Percentiles rank a stretch among this genome's conserved stretches.
These are phyloP conservation scores for Hippophae gyantsensis DNA, from an alignment of 306 rosid species.

Conservation along the genomic window DNA sequence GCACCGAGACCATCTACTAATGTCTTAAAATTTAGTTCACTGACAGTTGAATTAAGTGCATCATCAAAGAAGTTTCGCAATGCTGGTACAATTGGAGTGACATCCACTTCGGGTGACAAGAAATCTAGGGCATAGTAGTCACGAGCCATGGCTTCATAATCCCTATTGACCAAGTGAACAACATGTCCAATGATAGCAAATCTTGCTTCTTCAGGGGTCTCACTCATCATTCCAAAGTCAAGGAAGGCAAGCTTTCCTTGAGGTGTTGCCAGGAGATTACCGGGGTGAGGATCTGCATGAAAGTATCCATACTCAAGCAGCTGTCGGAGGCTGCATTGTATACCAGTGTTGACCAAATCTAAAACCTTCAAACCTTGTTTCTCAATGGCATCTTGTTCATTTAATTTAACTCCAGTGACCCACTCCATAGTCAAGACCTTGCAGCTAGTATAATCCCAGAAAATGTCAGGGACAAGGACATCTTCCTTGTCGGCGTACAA, in stretches of 20 bases:
- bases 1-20: slow-evolving; percentile 90
- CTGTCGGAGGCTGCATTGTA: slow-evolving; percentile 93
- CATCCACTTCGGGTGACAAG: slow-evolving; percentile 71
- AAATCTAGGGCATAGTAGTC: slow-evolving; percentile 88
- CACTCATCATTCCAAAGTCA: slow-evolving; percentile 99
- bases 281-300: slow-evolving; percentile 99
- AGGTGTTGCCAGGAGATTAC: slow-evolving; percentile 93
- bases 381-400: slow-evolving; percentile 85
- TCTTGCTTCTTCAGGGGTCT: slow-evolving; percentile 93
- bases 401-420: slow-evolving; percentile 88
- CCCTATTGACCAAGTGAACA: slow-evolving; percentile 96
- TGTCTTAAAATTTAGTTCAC: slow-evolving; percentile 93
- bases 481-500: slow-evolving; percentile 91
- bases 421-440: slow-evolving; percentile 92
- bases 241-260: slow-evolving; percentile 95
- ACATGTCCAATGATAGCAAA: slow-evolving; percentile 83
- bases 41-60: slow-evolving; percentile 74
- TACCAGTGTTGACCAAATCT: slow-evolving; percentile 76
- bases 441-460: slow-evolving; percentile 82
- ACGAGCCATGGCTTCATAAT: slow-evolving; percentile 96
- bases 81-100: slow-evolving; percentile 84
- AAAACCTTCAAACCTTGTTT: slow-evolving; percentile 76
- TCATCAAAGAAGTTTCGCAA: slow-evolving; percentile 78
- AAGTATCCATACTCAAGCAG: slow-evolving; percentile 90
- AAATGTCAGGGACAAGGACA: slow-evolving; percentile 76